A percentile compares a stretch with the other conserved stretches of the same genome.
phyloP scores from a whole-genome alignment of 257 asterid species.

The Misopates orontium region DNA sequence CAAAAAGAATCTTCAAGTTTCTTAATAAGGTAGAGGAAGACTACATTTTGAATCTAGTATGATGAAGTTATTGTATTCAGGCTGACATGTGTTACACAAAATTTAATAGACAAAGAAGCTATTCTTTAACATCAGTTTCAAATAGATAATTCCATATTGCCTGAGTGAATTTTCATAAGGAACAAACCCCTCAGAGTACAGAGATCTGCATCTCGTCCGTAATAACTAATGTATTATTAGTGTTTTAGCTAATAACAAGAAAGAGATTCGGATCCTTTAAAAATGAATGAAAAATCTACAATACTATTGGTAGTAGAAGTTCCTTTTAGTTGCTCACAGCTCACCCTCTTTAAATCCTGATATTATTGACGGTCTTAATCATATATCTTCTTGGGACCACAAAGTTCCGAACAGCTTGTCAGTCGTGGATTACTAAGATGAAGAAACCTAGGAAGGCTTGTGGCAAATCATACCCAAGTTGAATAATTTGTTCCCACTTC shows the following conservation, averaged over 20 bases:
- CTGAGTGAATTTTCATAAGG: too few species aligned
- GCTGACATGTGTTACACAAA: neutral
- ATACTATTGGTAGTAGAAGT: neutral
- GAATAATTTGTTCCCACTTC: neutral
- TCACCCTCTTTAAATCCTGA: neutral
- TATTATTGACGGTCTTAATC: neutral
- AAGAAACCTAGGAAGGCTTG: neutral
- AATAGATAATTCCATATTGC: neutral
- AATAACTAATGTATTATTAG: neutral
- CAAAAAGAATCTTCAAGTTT: neutral
- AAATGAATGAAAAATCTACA: neutral
- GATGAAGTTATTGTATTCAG: neutral
- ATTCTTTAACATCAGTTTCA: conserved; percentile 1
- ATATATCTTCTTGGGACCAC: too few species aligned
- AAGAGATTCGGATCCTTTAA: neutral
- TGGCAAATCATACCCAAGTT: neutral
- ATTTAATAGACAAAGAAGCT: neutral
- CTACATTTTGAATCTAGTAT: neutral
- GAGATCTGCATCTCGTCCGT: neutral
- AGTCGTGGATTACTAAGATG: neutral
- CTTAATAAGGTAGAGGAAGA: neutral
- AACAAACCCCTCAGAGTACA: neutral
- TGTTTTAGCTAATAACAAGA: neutral
- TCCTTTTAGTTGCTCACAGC: neutral
- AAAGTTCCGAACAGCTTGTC: too few species aligned